Evolutionary conservation across 768 basidiomycete species (phyloP).

Genomic region (Baorangia bicolor): DNA sequence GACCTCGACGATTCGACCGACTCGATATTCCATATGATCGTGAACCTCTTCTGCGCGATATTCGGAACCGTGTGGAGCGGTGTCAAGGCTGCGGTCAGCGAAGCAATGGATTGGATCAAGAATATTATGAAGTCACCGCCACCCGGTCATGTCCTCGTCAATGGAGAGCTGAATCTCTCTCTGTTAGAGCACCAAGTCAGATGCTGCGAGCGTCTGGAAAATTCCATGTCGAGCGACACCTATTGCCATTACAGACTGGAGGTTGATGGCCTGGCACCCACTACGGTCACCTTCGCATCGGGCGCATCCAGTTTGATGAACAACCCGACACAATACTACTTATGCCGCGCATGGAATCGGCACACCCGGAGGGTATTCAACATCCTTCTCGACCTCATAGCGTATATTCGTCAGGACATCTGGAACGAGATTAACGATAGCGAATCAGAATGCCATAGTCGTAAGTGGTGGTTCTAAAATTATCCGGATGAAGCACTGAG

Average conservation of each 20-base stretch:
- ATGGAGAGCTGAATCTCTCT: slow-evolving; percentile 23
- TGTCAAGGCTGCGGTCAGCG: not conserved
- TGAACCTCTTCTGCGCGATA: slow-evolving; percentile 9
- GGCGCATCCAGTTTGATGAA: not conserved
- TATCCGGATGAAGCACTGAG: not conserved
- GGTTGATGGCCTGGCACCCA: slow-evolving; percentile 8
- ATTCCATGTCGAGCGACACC: not conserved
- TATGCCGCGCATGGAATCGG: slow-evolving; percentile 25
- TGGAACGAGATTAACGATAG: not conserved
- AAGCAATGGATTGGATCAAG: slow-evolving; percentile 1
- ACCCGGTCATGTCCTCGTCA: slow-evolving; percentile 22
- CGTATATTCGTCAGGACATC: slow-evolving; percentile 8
- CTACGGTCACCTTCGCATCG: slow-evolving; percentile 7
- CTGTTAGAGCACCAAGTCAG: slow-evolving; percentile 23
- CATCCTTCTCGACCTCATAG: slow-evolving; percentile 17
- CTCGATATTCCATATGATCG: slow-evolving; percentile 13
- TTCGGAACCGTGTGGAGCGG: slow-evolving; percentile 8
- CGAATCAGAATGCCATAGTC: not conserved
- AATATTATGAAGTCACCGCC: slow-evolving; percentile 8
- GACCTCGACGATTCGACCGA: slow-evolving; percentile 3
- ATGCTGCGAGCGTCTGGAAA: slow-evolving; percentile 2
- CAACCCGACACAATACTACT: slow-evolving; percentile 11
- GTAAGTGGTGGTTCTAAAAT: not conserved
- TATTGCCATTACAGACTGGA: slow-evolving; percentile 13
- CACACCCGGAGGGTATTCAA: slow-evolving; percentile 13